Base-by-base conservation (phyloP, 805 yeast species). In the Myxozyma neotropica region DNA sequence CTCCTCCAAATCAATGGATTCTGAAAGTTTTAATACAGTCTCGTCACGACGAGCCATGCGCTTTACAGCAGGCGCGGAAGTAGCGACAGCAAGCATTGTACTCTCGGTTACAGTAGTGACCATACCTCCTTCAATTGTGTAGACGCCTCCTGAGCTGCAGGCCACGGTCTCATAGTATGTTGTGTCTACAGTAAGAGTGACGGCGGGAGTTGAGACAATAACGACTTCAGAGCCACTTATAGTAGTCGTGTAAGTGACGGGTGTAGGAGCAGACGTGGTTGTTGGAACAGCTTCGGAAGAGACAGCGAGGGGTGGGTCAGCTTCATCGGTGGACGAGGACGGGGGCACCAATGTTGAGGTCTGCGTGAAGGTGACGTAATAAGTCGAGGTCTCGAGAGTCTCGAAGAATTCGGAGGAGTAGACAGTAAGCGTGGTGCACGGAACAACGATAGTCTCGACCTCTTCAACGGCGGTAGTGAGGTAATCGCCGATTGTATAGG, bases 1-100 rank as follows among this genome's bases (percentile, higher is more conserved):
- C 51, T 47, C 19, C 36, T 47, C 40, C 6, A 10, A 17, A 26
- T 24, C 38, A 42, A 21, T 26, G 19, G 33, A 29, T 6, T 40
- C 49, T 7, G 45, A 17, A 33, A 47, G 23, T n/a, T 46, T 21
- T 39, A 47, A 4, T 12, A 44, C 61, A 7, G 29, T 26, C 31
- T 47, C 57, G 12, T 53, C 48, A 15, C 61, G 55, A 23, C 42
- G 48, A 21, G n/a, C 44, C 5, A 53, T 45, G 6, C 39, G 45
- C 44, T 44, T 46, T 4, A 60, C 46, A n/a, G 59, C 44, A 91
- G 48, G 97, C 96, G 44, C 69, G 52, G 68, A 72, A 71, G 66
- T 60, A 23, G 76, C 61, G 38, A 71, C 64, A 17, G 78, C 66
- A 33, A 75, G 53, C 29, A 71, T 54, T 24, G 71, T 53, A 4